phyloP scores from a whole-genome alignment of 305 asterid genomes.

The Fraxinus paxiana region DNA sequence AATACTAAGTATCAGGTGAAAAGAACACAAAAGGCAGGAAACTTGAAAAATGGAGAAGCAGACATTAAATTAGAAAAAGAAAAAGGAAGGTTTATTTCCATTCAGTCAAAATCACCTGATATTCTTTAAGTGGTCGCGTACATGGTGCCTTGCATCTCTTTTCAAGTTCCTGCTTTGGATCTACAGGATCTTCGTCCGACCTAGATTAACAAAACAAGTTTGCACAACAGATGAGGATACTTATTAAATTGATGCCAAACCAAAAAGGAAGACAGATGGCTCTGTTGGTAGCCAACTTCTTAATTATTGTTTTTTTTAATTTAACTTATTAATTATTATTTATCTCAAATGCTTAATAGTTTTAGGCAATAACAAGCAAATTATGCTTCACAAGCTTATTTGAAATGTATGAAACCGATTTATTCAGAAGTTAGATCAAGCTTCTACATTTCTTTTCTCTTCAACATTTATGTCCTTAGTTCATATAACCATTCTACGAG shows the following conservation, averaged over 20 bases:
- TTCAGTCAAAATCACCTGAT: slow-evolving; percentile 38
- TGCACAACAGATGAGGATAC: neutral
- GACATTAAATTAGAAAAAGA: neutral
- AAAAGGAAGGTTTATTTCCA: neutral
- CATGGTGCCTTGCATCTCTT: slow-evolving; percentile 66
- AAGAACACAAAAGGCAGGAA: neutral
- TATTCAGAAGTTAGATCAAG: neutral
- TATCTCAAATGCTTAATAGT: neutral
- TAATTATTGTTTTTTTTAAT: neutral
- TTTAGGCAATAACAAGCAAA: neutral
- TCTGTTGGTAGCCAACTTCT: neutral
- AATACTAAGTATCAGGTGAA: neutral
- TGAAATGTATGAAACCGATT: neutral
- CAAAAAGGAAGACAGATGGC: neutral
- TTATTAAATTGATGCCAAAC: neutral
- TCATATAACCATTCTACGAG: neutral
- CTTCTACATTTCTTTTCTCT: neutral
- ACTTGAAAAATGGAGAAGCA: slow-evolving; percentile 8
- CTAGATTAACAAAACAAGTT: slow-evolving; percentile 27
- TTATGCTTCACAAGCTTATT: neutral
- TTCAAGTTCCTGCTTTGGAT: slow-evolving; percentile 51
- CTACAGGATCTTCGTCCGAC: slow-evolving; percentile 58
- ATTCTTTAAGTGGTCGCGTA: slow-evolving; percentile 51
- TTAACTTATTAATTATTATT: neutral
- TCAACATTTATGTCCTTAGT: neutral